These are phyloP conservation scores for Didymella lethalis DNA, from an alignment of 2,329 filamentous ascomycete species.

Conservation along the genomic window DNA sequence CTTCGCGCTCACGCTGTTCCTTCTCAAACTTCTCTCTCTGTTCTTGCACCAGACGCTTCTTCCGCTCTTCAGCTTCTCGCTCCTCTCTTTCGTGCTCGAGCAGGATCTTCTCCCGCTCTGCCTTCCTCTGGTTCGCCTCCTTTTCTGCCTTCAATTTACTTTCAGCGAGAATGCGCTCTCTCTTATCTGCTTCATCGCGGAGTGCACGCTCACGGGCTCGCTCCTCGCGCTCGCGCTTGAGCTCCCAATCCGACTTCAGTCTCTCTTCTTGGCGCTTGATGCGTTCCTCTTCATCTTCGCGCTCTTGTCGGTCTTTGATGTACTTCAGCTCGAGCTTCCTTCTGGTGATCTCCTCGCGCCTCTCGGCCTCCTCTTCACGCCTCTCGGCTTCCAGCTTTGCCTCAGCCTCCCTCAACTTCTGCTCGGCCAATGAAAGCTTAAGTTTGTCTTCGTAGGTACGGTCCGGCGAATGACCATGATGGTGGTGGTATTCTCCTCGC, in stretches of 20 bases:
- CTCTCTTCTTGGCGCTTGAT: slow-evolving; percentile 17
- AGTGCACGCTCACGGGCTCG: slow-evolving; percentile 47
- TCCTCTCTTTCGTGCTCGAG: slow-evolving; percentile 23
- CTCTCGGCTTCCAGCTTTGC: slow-evolving; percentile 44
- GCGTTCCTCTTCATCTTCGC: slow-evolving; percentile 33
- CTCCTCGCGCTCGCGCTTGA: slow-evolving; percentile 44
- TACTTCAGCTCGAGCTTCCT: slow-evolving; percentile 48
- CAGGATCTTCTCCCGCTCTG: slow-evolving; percentile 25
- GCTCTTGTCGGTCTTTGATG: slow-evolving; percentile 46
- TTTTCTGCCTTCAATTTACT: slow-evolving; percentile 52
- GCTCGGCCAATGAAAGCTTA: slow-evolving; percentile 46
- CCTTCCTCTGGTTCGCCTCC: slow-evolving; percentile 48
- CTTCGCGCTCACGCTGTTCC: slow-evolving; percentile 34
- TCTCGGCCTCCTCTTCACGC: slow-evolving; percentile 44
- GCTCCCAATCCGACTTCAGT: slow-evolving; percentile 20
- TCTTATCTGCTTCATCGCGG: slow-evolving; percentile 51
- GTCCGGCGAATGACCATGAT: slow-evolving; percentile 30
- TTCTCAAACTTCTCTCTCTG: slow-evolving; percentile 43
- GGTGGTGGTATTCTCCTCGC: slow-evolving; percentile 35
- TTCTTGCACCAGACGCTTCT: slow-evolving; percentile 44
- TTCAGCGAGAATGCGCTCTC: slow-evolving; percentile 48
- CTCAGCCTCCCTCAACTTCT: slow-evolving; percentile 48
- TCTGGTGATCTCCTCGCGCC: slow-evolving; percentile 49
- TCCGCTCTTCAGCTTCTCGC: slow-evolving; percentile 31
- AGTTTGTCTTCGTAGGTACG: slow-evolving; percentile 40